Evolutionary conservation across 371 early-diverging fungal genomes (phyloP).

Genomic region (Circinella umbellata): DNA sequence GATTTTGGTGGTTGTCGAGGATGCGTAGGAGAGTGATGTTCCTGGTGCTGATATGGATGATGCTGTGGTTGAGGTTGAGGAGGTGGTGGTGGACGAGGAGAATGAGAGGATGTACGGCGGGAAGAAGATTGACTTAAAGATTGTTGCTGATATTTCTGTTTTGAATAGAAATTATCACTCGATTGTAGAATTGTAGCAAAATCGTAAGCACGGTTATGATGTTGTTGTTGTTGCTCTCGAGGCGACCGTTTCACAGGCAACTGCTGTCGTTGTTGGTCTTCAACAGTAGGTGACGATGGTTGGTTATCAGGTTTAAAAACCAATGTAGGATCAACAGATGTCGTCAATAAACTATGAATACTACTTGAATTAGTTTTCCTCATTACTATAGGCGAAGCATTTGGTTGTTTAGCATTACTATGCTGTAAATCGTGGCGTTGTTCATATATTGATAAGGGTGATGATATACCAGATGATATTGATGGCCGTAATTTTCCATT

Average conservation of each 20-base stretch:
- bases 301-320: background rate
- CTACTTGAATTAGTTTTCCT: constrained; percentile 25
- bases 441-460: background rate
- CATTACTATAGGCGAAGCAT: constrained; percentile 9
- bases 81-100: constrained; percentile 9
- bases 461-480: background rate
- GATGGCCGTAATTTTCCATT: constrained; percentile 4
- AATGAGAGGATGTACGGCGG: background rate
- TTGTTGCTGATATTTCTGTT: background rate
- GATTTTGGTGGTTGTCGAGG: constrained; percentile 1
- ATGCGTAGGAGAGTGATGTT: background rate
- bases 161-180: constrained; percentile 4
- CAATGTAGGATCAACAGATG: constrained; percentile 25
- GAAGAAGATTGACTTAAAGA: background rate
- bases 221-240: constrained; percentile 7
- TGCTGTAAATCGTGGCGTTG: background rate
- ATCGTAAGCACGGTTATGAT: constrained; percentile 19
- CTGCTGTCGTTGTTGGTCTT: background rate
- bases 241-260: background rate
- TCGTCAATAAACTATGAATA: constrained; percentile 30
- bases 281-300: background rate
- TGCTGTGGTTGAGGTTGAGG: background rate
- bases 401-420: constrained; percentile 10
- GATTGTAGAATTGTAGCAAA: constrained; percentile 27
- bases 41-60: background rate